phyloP scores from a whole-genome alignment of 805 yeast genomes.

The Lachancea dasiensis region DNA sequence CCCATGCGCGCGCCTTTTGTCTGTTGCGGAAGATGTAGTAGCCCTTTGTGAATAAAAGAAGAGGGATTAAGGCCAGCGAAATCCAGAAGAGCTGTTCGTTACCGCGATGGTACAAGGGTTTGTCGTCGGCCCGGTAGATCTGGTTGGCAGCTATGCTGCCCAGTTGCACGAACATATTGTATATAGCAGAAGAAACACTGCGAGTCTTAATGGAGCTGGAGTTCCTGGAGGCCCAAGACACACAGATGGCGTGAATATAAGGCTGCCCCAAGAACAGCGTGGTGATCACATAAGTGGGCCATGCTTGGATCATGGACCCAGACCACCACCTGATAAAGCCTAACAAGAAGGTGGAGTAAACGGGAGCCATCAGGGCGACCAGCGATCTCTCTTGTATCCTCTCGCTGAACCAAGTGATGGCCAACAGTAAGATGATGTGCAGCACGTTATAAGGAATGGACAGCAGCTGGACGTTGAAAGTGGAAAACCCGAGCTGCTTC shows the following conservation, averaged over 20 bases:
- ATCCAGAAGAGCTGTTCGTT: slow-evolving; percentile 38
- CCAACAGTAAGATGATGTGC: slow-evolving; percentile 34
- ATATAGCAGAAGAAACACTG: slow-evolving; percentile 57
- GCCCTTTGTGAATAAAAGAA: slow-evolving; percentile 20
- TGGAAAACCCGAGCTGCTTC: slow-evolving; percentile 43
- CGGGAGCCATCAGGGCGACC: slow-evolving; percentile 25
- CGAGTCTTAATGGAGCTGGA: slow-evolving; percentile 55
- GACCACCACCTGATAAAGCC: slow-evolving; percentile 36
- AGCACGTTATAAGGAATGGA: slow-evolving; percentile 45
- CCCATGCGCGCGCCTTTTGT: slow-evolving; percentile 45
- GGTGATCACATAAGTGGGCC: slow-evolving; percentile 38
- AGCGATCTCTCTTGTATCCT: slow-evolving; percentile 28
- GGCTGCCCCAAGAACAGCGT: slow-evolving; percentile 35
- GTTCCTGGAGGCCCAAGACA: slow-evolving; percentile 55
- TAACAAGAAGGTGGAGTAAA: slow-evolving; percentile 33
- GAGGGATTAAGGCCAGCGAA: slow-evolving; percentile 30
- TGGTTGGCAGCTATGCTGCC: slow-evolving; percentile 51
- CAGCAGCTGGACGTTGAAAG: slow-evolving; percentile 45
- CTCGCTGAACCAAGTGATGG: slow-evolving; percentile 37
- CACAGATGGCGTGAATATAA: slow-evolving; percentile 48
- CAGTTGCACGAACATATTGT: slow-evolving; percentile 58
- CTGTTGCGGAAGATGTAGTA: slow-evolving; percentile 37
- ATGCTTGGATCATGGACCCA: slow-evolving; percentile 32
- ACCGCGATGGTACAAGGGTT: slow-evolving; percentile 57
- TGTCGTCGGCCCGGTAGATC: slow-evolving; percentile 51